Evolutionary conservation across 306 rosid species (phyloP).

Genomic region (Calophaca sinica): DNA sequence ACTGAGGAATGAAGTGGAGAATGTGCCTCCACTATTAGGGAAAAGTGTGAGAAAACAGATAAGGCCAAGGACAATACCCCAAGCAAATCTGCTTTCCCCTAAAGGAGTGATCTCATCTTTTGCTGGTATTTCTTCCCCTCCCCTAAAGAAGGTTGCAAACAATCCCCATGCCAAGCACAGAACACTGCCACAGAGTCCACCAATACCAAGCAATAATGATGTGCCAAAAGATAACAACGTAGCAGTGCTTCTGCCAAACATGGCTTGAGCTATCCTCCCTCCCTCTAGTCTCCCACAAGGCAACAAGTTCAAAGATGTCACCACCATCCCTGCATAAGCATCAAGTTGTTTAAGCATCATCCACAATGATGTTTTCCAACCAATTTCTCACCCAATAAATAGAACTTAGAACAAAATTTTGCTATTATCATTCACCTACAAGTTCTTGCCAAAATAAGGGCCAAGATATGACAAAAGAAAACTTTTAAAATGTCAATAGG

Average conservation of each 20-base stretch:
- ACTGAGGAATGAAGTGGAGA: slow-evolving; percentile 70
- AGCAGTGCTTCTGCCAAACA: slow-evolving; percentile 84
- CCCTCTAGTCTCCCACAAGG: slow-evolving; percentile 95
- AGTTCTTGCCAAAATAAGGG: slow-evolving; percentile 8
- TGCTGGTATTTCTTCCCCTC: slow-evolving; percentile 89
- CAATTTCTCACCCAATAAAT: not conserved
- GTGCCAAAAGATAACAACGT: slow-evolving; percentile 75
- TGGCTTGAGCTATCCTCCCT: slow-evolving; percentile 93
- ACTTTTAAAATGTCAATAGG: not conserved
- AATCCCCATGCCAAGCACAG: slow-evolving; percentile 95
- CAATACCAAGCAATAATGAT: slow-evolving; percentile 77
- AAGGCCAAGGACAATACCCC: slow-evolving; percentile 84
- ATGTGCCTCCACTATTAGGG: slow-evolving; percentile 91
- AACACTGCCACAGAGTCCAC: slow-evolving; percentile 91
- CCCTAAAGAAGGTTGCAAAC: slow-evolving; percentile 89
- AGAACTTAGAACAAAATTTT: too few species aligned
- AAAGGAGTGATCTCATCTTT: slow-evolving; percentile 82
- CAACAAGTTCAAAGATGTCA: slow-evolving; percentile 86
- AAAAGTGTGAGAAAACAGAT: slow-evolving; percentile 86
- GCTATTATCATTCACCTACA: not conserved
- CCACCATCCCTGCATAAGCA: slow-evolving; percentile 88
- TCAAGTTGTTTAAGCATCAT: slow-evolving; percentile 10
- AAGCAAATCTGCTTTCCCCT: slow-evolving; percentile 77
- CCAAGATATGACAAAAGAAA: not conserved
- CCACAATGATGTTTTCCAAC: not conserved